phyloP scores from a whole-genome alignment of 306 rosid genomes.

The Rosa persica region DNA sequence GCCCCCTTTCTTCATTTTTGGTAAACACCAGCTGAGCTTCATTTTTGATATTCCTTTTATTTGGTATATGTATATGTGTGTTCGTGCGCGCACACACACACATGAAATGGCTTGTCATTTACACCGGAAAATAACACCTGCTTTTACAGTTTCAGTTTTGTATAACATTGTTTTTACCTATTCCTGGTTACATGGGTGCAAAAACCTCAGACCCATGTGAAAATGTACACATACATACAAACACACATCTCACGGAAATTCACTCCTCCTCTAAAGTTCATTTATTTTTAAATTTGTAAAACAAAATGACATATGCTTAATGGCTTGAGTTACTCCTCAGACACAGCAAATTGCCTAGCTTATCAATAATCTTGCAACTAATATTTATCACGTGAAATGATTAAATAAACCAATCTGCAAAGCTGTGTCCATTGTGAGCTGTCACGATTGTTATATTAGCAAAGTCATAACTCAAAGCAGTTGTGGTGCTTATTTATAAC shows the following conservation, averaged over 20 bases:
- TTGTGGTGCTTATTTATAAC: neutral
- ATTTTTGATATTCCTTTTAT: too few relatives aligned
- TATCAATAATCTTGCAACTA: neutral
- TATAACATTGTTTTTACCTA: neutral
- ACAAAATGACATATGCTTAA: neutral
- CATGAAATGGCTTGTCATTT: too few relatives aligned
- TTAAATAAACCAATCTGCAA: neutral
- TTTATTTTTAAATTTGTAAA: neutral
- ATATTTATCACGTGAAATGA: neutral
- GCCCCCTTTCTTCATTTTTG: too few relatives aligned
- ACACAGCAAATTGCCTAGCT: neutral
- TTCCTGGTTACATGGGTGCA: neutral
- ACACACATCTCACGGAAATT: too few relatives aligned
- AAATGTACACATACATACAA: too few relatives aligned
- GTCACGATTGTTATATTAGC: neutral
- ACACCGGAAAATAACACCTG: too few relatives aligned
- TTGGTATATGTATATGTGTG: too few relatives aligned
- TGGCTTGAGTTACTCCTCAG: neutral
- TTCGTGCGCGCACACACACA: too few relatives aligned
- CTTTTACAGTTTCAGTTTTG: neutral
- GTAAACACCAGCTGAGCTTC: too few relatives aligned
- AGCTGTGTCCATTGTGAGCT: neutral
- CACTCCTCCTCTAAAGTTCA: neutral
- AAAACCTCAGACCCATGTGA: neutral
- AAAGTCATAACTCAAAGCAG: too few relatives aligned